Evolutionary conservation across 208 protist species (phyloP), one percentile per base, ranked within the genome.

Genomic region (Sergeia podlipaevii): DNA sequence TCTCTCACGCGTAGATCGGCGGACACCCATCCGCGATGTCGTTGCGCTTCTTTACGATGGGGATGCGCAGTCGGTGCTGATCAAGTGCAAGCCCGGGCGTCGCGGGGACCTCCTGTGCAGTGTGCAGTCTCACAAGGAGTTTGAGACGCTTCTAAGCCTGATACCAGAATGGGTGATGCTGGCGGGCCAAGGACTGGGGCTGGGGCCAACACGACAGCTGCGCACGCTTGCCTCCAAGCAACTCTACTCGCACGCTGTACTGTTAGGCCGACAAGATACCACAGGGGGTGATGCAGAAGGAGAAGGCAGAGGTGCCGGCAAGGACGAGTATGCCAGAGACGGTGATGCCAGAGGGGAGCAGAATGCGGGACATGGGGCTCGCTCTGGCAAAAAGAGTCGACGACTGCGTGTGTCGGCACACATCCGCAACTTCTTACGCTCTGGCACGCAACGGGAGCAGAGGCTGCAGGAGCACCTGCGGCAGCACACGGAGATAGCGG

Each of bases 91-190:
- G 3, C 33, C 54, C n/a, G 51, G 36, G n/a, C n/a, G 15, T 11
- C 36, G 69, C 26, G 61, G 69, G 1, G 78, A 86, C 55, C 15
- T 58, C 1, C 62, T 86, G 49, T 76, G 80, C 62, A 78, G 33
- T 37, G 65, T 86, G 28, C 70, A 80, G 52, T 63, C 58, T 20
- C 65, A 54, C 58, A 42, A n/a, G 6, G 73, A 86, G 51, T 86
- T 86, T 52, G 53, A 42, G 18, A 61, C 32, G 17, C 47, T 86
- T 37, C 64, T 81, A n/a, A 46, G 32, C 3, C 34, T 63, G 15
- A n/a, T 70, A 27, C 63, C 51, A 27, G 45, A 67, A 20, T 41
- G 56, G 3, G 33, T 67, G 15, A 15, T 74, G 11, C 62, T 48
- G 23, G 13, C 21, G 2, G 50, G 49, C 20, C 45, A 53, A 18